Conservation (phyloP, 225 moss, liverwort and hornwort species). For the Marchantia polymorpha region DNA sequence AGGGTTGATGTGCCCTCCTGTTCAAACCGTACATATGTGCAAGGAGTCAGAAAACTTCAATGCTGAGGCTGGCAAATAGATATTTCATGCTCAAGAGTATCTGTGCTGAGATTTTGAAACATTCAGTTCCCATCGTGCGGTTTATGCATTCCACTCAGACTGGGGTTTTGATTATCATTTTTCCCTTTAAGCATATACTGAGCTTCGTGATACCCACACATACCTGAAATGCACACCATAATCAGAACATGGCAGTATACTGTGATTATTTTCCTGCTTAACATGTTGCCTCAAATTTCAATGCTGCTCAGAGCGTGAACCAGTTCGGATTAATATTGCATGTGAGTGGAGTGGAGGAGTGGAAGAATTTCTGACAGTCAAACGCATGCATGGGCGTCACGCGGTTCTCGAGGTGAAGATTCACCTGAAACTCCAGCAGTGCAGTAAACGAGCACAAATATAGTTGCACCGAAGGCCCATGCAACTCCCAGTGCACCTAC, state of each 20-base stretch:
- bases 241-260: too few relatives aligned
- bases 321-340: not conserved
- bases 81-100: not conserved
- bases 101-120: not conserved
- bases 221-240: too few relatives aligned
- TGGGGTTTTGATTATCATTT: too few relatives aligned
- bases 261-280: too few relatives aligned
- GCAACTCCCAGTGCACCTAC: slow-evolving; percentile 31
- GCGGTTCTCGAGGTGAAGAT: not conserved
- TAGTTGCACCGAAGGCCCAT: slow-evolving; percentile 32
- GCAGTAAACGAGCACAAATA: slow-evolving; percentile 34
- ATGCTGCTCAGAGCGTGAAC: not conserved
- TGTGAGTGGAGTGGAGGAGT: not conserved
- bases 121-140: not conserved
- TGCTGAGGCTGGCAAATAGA: not conserved
- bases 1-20: slow-evolving; percentile 53
- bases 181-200: not conserved
- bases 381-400: not conserved
- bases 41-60: not conserved
- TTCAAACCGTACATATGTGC: not conserved
- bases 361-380: not conserved
- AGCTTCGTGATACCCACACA: not conserved
- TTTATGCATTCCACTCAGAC: too few relatives aligned
- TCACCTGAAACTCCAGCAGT: slow-evolving; percentile 43
- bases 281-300: not conserved